Evolutionary conservation across 2,329 filamentous ascomycete species (phyloP).

Genomic region (Microthyrium microscopicum): DNA sequence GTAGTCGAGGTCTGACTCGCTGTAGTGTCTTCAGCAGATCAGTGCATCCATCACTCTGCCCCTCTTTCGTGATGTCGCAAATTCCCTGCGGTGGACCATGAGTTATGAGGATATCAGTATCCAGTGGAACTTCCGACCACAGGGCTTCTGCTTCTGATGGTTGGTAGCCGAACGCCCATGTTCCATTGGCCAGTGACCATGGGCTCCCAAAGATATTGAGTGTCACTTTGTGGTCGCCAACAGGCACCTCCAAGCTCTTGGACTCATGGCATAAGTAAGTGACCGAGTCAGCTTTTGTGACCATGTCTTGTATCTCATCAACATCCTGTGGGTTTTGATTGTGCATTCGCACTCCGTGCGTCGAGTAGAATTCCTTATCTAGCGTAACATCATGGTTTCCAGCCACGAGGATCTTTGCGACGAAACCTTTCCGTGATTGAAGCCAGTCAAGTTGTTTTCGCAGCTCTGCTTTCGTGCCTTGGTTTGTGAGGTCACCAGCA

Average conservation of each 20-base stretch:
- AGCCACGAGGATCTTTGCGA: conserved; percentile 51
- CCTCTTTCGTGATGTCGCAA: conserved; percentile 26
- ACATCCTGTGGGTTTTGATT: conserved; percentile 28
- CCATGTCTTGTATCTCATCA: conserved; percentile 35
- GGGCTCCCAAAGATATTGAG: conserved; percentile 60
- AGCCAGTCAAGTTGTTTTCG: conserved; percentile 68
- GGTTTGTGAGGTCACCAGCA: conserved; percentile 61
- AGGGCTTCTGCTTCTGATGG: conserved; percentile 24
- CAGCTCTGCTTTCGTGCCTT: conserved; percentile 54
- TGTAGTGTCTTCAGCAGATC: conserved; percentile 54
- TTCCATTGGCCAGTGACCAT: conserved; percentile 36
- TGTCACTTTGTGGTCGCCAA: conserved; percentile 36
- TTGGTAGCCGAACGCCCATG: conserved; percentile 54
- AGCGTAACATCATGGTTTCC: conserved; percentile 63
- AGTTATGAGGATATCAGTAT: conserved; percentile 65
- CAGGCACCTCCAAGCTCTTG: conserved; percentile 32
- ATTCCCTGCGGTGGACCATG: conserved; percentile 66
- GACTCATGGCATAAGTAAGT: conserved; percentile 48
- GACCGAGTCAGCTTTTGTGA: conserved; percentile 34
- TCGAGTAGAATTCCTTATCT: conserved; percentile 42
- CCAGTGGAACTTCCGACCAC: conserved; percentile 50
- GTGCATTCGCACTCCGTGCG: conserved; percentile 3
- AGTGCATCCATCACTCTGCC: conserved; percentile 38
- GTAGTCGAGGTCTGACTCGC: conserved; percentile 56
- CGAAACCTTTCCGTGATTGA: conserved; percentile 36